A percentile compares a stretch with the other conserved stretches of the same genome.
Evolutionary conservation across 2,329 filamentous ascomycete genomes (phyloP).

Genomic region (Knoxdaviesia proteae): DNA sequence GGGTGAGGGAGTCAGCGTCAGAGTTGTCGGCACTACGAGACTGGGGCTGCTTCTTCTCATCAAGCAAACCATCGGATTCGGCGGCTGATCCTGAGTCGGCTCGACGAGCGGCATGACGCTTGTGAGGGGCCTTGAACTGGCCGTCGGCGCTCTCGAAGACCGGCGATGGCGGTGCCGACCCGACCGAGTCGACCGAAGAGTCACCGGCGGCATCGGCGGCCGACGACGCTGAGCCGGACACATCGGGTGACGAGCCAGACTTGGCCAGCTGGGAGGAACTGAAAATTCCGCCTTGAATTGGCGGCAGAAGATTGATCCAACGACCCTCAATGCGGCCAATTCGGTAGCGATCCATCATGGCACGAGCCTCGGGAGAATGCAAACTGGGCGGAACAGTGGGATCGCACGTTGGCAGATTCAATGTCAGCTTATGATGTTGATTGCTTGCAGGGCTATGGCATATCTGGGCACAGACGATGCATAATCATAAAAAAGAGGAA

Average conservation of each 20-base stretch:
- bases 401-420: constrained; percentile 4
- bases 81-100: too few species aligned
- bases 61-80: too few species aligned
- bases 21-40: constrained; percentile 1
- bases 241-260: constrained; percentile 2
- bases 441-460: background rate
- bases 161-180: constrained; percentile 29
- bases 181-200: too few species aligned
- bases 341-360: constrained; percentile 61
- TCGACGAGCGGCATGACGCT: too few species aligned
- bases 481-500: background rate
- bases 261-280: constrained; percentile 8
- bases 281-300: constrained; percentile 76
- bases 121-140: too few species aligned
- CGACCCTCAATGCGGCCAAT: constrained; percentile 63
- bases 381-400: constrained; percentile 28
- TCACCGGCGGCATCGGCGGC: constrained; percentile 23
- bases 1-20: background rate
- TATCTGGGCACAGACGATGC: background rate
- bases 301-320: constrained; percentile 78
- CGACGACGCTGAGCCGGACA: constrained; percentile 7
- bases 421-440: too few species aligned
- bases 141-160: constrained; percentile 14
- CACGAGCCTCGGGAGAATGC: constrained; percentile 58
- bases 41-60: background rate